These are phyloP conservation scores for Furcasterigmium furcatum DNA, from an alignment of 2,329 filamentous ascomycete genomes.

Conservation along the genomic window DNA sequence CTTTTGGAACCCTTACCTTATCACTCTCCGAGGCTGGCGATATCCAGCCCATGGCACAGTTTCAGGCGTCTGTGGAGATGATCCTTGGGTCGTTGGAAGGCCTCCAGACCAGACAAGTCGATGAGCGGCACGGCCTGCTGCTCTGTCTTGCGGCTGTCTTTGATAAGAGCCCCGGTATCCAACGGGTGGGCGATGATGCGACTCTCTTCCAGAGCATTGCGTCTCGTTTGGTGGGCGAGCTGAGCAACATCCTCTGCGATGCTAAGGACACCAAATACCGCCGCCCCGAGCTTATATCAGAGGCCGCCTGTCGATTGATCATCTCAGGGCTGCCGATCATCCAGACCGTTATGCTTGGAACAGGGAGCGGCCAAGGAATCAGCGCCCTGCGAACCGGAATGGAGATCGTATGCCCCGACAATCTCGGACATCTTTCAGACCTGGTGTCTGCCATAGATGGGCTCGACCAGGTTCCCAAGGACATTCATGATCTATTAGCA, in stretches of 20 bases:
- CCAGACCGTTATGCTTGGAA: conserved; percentile 26
- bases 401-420: conserved; percentile 14
- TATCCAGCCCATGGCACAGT: conserved; percentile 16
- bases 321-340: conserved; percentile 47
- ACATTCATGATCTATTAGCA: conserved; percentile 16
- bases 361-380: not conserved
- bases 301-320: conserved; percentile 57
- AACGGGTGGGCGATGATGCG: conserved; percentile 4
- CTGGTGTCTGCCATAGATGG: conserved; percentile 8
- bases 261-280: conserved; percentile 43
- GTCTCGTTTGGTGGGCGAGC: conserved; percentile 12
- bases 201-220: not conserved
- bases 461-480: conserved; percentile 1
- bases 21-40: conserved; percentile 25
- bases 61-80: conserved; percentile 31
- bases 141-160: conserved; percentile 58
- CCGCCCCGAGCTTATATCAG: conserved; percentile 62
- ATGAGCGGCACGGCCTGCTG: conserved; percentile 67
- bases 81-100: conserved; percentile 40
- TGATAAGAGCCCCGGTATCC: conserved; percentile 37
- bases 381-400: conserved; percentile 6
- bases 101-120: conserved; percentile 57
- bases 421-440: conserved; percentile 3
- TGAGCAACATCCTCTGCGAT: conserved; percentile 34
- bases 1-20: conserved; percentile 60